Evolutionary conservation across 2,329 filamentous ascomycete species (phyloP).

Genomic region (Botryotinia globosa): DNA sequence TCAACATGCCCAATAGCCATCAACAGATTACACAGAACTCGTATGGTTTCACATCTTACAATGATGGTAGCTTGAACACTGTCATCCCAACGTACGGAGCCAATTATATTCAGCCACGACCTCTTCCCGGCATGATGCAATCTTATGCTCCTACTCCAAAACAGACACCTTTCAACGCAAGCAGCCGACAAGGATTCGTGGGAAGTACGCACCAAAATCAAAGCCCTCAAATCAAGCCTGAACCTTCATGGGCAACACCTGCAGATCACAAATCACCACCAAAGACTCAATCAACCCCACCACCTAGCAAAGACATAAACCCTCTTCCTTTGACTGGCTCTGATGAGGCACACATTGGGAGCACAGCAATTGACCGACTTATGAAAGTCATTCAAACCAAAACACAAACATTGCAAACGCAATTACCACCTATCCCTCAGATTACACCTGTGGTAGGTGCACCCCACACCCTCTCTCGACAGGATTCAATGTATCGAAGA

Average conservation of each 20-base stretch:
- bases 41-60: slow-evolving; percentile 44
- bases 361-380: slow-evolving; percentile 80
- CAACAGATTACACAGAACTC: slow-evolving; percentile 38
- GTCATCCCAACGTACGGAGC: slow-evolving; percentile 32
- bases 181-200: slow-evolving; percentile 37
- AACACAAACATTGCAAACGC: slow-evolving; percentile 42
- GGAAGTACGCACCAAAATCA: slow-evolving; percentile 37
- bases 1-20: slow-evolving; percentile 43
- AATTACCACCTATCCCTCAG: slow-evolving; percentile 26
- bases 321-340: slow-evolving; percentile 20
- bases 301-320: slow-evolving; percentile 20
- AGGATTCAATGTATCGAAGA: slow-evolving; percentile 16
- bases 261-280: slow-evolving; percentile 9
- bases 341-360: slow-evolving; percentile 56
- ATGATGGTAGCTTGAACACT: slow-evolving; percentile 36
- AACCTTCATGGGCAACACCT: slow-evolving; percentile 32
- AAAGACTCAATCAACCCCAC: background rate
- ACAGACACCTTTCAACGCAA: slow-evolving; percentile 35
- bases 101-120: slow-evolving; percentile 37
- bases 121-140: slow-evolving; percentile 36
- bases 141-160: slow-evolving; percentile 22
- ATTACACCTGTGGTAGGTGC: slow-evolving; percentile 33
- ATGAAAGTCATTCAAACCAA: slow-evolving; percentile 86
- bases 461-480: slow-evolving; percentile 37
- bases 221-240: slow-evolving; percentile 41